These are phyloP conservation scores for Quercus lobata DNA, from an alignment of 331 rosid species.

Conservation along the genomic window DNA sequence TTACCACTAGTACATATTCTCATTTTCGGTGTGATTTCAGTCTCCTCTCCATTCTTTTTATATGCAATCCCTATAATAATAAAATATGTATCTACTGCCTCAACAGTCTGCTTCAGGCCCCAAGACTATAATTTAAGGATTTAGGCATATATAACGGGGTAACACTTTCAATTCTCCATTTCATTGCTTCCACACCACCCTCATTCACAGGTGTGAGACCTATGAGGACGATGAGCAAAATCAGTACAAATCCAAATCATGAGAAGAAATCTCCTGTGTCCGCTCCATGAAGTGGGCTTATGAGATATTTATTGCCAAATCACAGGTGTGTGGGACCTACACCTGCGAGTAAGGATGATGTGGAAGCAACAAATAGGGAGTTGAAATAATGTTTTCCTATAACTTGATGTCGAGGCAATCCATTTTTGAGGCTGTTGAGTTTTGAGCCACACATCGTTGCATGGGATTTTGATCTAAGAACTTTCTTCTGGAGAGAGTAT, in stretches of 20 bases:
- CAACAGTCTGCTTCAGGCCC: neutral
- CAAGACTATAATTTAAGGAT: neutral
- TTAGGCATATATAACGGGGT: neutral
- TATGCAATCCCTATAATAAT: neutral
- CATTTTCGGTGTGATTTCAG: neutral
- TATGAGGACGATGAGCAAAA: no score
- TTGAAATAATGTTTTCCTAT: no score
- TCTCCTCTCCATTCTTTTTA: neutral
- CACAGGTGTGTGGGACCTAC: no score
- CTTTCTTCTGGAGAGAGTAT: constrained; percentile 46
- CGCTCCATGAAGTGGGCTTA: no score
- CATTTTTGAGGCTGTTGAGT: neutral
- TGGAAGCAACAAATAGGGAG: no score
- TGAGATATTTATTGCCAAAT: no score
- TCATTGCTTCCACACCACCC: no score
- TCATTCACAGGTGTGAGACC: no score
- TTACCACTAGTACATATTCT: neutral
- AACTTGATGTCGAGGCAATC: neutral
- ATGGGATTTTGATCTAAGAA: constrained; percentile 19
- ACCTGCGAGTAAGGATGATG: no score
- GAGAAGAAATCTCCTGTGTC: no score
- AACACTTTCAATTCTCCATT: no score
- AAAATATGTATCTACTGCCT: neutral
- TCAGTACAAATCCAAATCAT: no score
- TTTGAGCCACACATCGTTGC: neutral